Conservation (phyloP, 2,329 filamentous ascomycete genomes). For the Xylariaceae sp. region DNA sequence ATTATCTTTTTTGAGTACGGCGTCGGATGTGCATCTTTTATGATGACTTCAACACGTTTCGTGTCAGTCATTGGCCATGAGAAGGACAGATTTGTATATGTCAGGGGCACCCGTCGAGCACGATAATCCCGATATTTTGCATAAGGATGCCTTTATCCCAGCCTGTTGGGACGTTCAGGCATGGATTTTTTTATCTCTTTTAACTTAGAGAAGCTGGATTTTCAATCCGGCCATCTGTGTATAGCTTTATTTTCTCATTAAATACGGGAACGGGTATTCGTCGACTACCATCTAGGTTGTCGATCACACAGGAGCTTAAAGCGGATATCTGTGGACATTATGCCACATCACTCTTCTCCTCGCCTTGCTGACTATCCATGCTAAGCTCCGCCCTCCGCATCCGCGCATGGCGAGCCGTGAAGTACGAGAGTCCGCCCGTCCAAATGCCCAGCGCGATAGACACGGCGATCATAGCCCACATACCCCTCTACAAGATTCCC, state of each 20-base stretch:
- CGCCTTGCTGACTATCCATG: neutral
- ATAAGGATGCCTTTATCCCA: neutral
- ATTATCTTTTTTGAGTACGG: neutral
- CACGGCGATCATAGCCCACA: constrained; percentile 68
- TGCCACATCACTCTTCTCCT: too few species aligned
- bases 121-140: neutral
- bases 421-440: constrained; percentile 51
- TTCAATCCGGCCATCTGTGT: neutral
- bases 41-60: neutral
- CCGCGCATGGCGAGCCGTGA: constrained; percentile 39
- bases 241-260: neutral
- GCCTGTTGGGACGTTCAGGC: neutral
- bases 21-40: neutral
- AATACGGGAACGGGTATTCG: neutral
- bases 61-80: neutral
- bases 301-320: neutral
- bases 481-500: constrained; percentile 48
- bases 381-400: constrained; percentile 20
- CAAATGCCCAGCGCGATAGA: constrained; percentile 57
- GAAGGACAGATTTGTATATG: neutral
- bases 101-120: neutral
- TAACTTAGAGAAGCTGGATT: neutral
- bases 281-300: neutral
- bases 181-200: neutral
- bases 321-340: too few species aligned